Conservation (phyloP, 805 yeast species). For the Nakazawaea holstii region DNA sequence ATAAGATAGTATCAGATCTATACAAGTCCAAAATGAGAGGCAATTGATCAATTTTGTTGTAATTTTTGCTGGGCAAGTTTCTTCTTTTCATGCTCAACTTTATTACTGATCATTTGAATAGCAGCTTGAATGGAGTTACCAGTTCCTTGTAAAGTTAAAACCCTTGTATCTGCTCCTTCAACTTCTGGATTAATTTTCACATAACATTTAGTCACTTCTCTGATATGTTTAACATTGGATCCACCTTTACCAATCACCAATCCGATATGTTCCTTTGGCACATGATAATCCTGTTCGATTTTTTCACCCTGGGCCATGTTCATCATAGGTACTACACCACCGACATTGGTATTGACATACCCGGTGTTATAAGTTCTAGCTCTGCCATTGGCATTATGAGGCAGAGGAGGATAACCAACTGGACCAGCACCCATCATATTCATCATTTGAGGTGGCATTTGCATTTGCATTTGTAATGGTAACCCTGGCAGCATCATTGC, state of each 20-base stretch:
- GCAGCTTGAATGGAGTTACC: constrained; percentile 68
- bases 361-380: constrained; percentile 15
- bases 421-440: constrained; percentile 16
- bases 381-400: background rate
- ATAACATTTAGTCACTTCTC: constrained; percentile 69
- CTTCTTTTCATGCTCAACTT: constrained; percentile 58
- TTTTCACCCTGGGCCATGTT: constrained; percentile 33
- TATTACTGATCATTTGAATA: constrained; percentile 62
- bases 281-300: constrained; percentile 63
- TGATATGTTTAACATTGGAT: constrained; percentile 69
- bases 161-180: constrained; percentile 54
- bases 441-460: constrained; percentile 10
- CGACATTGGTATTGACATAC: constrained; percentile 13
- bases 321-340: constrained; percentile 13
- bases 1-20: background rate
- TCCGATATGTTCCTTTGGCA: constrained; percentile 77
- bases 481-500: constrained; percentile 11
- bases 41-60: constrained; percentile 4
- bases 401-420: constrained; percentile 6
- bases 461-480: constrained; percentile 9
- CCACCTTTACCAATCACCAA: constrained; percentile 86
- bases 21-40: too few species aligned
- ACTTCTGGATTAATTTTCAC: constrained; percentile 61
- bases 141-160: constrained; percentile 63
- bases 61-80: constrained; percentile 18